Evolutionary conservation across 73 alveolate species (phyloP).

Genomic region (Blepharisma stoltei): DNA sequence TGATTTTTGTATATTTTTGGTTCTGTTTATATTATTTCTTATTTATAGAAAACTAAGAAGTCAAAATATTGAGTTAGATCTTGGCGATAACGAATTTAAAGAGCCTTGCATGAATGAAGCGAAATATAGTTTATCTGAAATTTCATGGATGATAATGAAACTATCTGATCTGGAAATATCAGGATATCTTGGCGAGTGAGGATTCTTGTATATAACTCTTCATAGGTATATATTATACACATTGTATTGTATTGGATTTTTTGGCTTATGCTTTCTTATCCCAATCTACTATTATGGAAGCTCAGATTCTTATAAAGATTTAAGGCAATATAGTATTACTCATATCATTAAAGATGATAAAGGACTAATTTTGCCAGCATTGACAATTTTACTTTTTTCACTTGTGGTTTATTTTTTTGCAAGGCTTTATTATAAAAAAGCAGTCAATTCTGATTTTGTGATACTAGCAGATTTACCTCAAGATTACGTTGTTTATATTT

Average conservation of each 20-base stretch:
- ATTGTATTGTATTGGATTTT: not conserved
- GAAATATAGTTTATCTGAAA: not conserved
- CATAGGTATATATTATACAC: slow-evolving; percentile 1
- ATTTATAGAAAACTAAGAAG: not conserved
- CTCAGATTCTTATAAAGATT: not conserved
- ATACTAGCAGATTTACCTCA: not conserved
- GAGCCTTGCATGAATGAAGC: slow-evolving; percentile 13
- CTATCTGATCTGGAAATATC: not conserved
- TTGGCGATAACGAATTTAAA: not conserved
- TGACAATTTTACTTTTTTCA: not conserved
- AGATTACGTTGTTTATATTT: not conserved
- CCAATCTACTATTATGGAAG: not conserved
- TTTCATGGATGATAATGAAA: not conserved
- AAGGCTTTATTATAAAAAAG: not conserved
- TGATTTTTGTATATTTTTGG: not conserved
- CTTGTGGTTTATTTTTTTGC: not conserved
- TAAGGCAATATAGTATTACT: not conserved
- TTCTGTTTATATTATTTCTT: not conserved
- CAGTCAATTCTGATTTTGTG: not conserved
- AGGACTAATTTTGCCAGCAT: not conserved
- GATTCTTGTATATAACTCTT: slow-evolving; percentile 5
- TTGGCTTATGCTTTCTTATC: not conserved
- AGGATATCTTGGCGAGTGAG: slow-evolving; percentile 14
- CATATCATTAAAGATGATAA: not conserved
- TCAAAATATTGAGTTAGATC: not conserved